phyloP scores from a whole-genome alignment of 1,139 yeast species.

The Scheffersomyces quercinus region DNA sequence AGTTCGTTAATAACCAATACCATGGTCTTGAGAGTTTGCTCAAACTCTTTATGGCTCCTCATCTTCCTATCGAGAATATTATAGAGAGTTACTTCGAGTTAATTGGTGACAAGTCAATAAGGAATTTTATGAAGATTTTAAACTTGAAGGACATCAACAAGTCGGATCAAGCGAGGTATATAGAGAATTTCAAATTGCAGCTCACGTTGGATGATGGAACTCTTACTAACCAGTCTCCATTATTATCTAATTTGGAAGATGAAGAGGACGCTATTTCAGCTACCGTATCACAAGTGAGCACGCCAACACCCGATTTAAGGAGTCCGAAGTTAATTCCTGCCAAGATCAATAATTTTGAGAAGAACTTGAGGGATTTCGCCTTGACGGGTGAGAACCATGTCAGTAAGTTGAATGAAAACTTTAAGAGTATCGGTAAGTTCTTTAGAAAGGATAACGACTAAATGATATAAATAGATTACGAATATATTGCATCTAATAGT shows the following conservation, averaged over 20 bases:
- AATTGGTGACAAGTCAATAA: slow-evolving; percentile 63
- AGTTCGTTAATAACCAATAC: slow-evolving; percentile 52
- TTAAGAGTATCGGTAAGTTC: slow-evolving; percentile 57
- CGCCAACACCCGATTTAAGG: slow-evolving; percentile 21
- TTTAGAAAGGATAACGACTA: slow-evolving; percentile 47
- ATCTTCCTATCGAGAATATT: slow-evolving; percentile 62
- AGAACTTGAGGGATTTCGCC: slow-evolving; percentile 55
- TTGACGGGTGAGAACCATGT: slow-evolving; percentile 56
- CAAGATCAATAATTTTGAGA: slow-evolving; percentile 55
- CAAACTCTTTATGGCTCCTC: slow-evolving; percentile 63
- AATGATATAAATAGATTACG: not conserved
- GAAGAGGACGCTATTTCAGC: slow-evolving; percentile 12
- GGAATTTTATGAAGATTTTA: slow-evolving; percentile 65
- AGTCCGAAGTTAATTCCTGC: slow-evolving; percentile 28
- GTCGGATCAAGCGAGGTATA: slow-evolving; percentile 48
- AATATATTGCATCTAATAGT: no score
- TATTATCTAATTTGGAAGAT: slow-evolving; percentile 29
- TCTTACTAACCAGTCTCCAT: slow-evolving; percentile 43
- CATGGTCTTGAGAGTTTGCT: slow-evolving; percentile 60
- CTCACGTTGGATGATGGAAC: slow-evolving; percentile 50
- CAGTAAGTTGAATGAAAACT: slow-evolving; percentile 59
- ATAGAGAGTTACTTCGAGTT: slow-evolving; percentile 67
- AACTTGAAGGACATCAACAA: slow-evolving; percentile 61
- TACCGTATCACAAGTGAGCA: slow-evolving; percentile 14
- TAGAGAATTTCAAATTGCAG: slow-evolving; percentile 63